A percentile compares a stretch with the other conserved stretches of the same genome.
Conservation (phyloP, 192 early-diverging fungal species). For the Oehlia diaphana region DNA sequence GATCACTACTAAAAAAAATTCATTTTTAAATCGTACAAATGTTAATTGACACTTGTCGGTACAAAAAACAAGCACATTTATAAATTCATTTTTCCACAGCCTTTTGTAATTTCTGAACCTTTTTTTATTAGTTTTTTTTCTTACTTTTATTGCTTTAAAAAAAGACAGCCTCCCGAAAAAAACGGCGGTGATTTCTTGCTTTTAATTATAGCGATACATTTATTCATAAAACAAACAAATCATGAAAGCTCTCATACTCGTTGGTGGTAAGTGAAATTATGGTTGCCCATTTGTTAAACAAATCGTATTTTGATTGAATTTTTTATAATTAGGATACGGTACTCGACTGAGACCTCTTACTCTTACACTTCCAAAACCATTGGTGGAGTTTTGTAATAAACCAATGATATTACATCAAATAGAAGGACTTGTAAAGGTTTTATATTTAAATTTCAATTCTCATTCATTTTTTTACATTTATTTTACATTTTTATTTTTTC, state of each 20-base stretch:
- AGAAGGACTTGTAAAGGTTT: constrained; percentile 92
- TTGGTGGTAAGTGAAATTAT: constrained; percentile 59
- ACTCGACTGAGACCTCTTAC: constrained; percentile 98
- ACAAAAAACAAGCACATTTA: too few relatives aligned
- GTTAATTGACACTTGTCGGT: too few relatives aligned
- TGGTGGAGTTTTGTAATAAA: constrained; percentile 99
- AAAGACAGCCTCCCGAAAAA: too few relatives aligned
- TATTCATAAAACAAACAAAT: constrained; percentile 7
- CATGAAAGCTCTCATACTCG: constrained; percentile 85
- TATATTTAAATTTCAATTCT: neutral
- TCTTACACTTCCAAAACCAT: constrained; percentile 93
- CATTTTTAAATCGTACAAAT: too few relatives aligned
- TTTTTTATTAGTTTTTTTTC: too few relatives aligned
- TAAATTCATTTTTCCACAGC: too few relatives aligned
- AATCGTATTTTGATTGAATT: neutral
- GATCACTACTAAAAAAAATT: too few relatives aligned
- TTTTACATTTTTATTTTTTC: constrained; percentile 20
- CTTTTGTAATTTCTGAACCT: too few relatives aligned
- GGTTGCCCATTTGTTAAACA: neutral
- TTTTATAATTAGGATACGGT: constrained; percentile 77
- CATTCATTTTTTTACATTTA: neutral
- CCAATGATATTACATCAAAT: constrained; percentile 99
- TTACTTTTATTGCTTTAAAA: too few relatives aligned
- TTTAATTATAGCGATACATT: neutral
- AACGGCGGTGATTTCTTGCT: too few relatives aligned